Base-by-base conservation (phyloP, 2,329 filamentous ascomycete genomes). In the Arthrobotrys musiformis region DNA sequence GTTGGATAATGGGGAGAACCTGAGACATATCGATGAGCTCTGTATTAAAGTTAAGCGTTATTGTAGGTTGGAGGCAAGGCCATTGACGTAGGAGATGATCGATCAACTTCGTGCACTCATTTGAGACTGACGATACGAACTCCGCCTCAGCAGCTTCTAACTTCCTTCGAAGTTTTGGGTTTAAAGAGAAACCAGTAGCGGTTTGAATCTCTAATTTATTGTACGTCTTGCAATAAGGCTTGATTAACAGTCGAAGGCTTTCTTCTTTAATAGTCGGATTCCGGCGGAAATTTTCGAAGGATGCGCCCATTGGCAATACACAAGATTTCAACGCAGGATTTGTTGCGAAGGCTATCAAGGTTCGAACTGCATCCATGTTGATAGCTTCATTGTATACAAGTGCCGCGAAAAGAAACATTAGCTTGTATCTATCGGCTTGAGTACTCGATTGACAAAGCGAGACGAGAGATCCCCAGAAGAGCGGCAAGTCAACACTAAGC, bases 351-450 rank as follows among this genome's bases (percentile, higher is more conserved):
- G 86, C 84, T 4, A 85, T 81, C 0, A 90, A 79, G 0, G 84
- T 81, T 46, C 84, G 82, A 0, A 89, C 52, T 0, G 86, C 50
- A 0, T 81, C 79, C 80, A 86, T 84, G n/a, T 86, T 81, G 0
- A 82, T 81, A 28, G 82, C 78, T 0, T 80, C 26, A 0, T 82
- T 80, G 73, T 86, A 89, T 0, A 85, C 83, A n/a, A 89, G 80
- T 0, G 84, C 79, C 0, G 83, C 84, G 8, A 88, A 82, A 0
- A 86, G 72, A 63, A 88, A 88, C 81, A 86, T 86, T 15, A 88
- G 79, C 1, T 62, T 78, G 61, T 83, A 84, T 9, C 73, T 79
- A 22, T 84, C 33, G 9, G 22, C 82, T 9, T 81, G 28, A 1
- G 13, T 17, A 0, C 62, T 73, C 0, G 80, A 80, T 0, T 79